Evolutionary conservation across 768 basidiomycete genomes (phyloP).

Genomic region (Amanita inopinata): DNA sequence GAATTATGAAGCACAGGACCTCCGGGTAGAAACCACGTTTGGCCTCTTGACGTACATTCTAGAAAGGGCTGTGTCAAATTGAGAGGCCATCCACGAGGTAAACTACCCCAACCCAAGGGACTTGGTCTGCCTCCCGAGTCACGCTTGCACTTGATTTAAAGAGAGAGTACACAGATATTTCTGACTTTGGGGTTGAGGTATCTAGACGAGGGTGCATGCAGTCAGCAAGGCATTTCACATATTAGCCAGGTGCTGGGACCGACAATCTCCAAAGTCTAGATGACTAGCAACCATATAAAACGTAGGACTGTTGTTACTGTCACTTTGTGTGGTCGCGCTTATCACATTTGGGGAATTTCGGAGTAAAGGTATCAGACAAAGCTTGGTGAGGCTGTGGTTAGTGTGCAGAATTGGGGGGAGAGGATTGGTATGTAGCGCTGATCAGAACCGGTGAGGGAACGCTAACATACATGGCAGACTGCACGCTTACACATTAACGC

Average conservation of each 20-base stretch:
- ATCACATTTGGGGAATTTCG: neutral
- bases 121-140: constrained; percentile 14
- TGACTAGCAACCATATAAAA: constrained; percentile 43
- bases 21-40: constrained; percentile 33
- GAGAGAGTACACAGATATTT: constrained; percentile 26
- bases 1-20: constrained; percentile 36
- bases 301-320: constrained; percentile 17
- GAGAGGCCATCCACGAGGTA: neutral
- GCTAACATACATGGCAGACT: constrained; percentile 12
- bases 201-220: too few species aligned
- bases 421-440: constrained; percentile 35
- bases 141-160: constrained; percentile 13
- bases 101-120: constrained; percentile 29
- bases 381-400: constrained; percentile 26
- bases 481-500: constrained; percentile 33
- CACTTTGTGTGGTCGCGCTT: constrained; percentile 2
- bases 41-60: constrained; percentile 25
- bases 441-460: constrained; percentile 4
- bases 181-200: constrained; percentile 28
- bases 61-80: constrained; percentile 6
- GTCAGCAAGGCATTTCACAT: constrained; percentile 4
- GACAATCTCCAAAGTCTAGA: constrained; percentile 58
- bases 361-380: constrained; percentile 22
- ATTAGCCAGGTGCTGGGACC: constrained; percentile 13
- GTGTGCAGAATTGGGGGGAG: constrained; percentile 34